These are phyloP conservation scores for Colletotrichum sp. DNA, from an alignment of 2,329 filamentous ascomycete species.

Conservation along the genomic window DNA sequence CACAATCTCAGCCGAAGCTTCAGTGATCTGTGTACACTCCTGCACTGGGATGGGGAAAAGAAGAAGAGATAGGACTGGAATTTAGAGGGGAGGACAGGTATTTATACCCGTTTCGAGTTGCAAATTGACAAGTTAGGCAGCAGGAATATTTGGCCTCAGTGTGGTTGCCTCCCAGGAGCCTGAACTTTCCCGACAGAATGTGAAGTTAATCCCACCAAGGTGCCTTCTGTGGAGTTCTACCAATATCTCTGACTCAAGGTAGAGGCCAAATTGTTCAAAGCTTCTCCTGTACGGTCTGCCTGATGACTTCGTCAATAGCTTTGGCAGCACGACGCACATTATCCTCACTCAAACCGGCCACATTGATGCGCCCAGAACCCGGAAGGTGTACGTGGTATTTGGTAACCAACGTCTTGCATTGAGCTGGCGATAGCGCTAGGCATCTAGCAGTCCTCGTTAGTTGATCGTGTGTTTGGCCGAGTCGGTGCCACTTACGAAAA, in stretches of 20 bases:
- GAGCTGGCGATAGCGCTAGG: background rate
- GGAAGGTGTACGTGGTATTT: conserved; percentile 1
- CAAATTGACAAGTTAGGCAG: background rate
- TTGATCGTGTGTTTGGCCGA: background rate
- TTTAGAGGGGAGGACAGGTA: background rate
- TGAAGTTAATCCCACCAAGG: background rate
- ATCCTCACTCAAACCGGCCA: background rate
- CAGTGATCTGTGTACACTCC: conserved; percentile 80
- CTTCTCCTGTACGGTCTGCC: background rate
- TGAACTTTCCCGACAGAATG: background rate
- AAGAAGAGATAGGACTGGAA: conserved; percentile 33
- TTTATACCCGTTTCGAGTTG: background rate
- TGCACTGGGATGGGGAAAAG: conserved; percentile 65
- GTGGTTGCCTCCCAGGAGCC: background rate
- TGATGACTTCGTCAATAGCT: background rate
- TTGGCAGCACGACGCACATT: background rate
- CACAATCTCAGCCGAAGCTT: conserved; percentile 84
- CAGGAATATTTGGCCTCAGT: background rate
- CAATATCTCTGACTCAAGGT: background rate
- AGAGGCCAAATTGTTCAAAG: background rate
- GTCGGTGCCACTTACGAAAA: background rate
- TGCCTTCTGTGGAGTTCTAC: background rate
- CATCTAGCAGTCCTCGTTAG: background rate
- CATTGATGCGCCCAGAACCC: background rate
- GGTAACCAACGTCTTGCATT: background rate